A percentile compares a stretch with the other conserved stretches of the same genome.
These are phyloP conservation scores for Ophiostoma sp. DNA, from an alignment of 2,329 filamentous ascomycete genomes.

Conservation along the genomic window DNA sequence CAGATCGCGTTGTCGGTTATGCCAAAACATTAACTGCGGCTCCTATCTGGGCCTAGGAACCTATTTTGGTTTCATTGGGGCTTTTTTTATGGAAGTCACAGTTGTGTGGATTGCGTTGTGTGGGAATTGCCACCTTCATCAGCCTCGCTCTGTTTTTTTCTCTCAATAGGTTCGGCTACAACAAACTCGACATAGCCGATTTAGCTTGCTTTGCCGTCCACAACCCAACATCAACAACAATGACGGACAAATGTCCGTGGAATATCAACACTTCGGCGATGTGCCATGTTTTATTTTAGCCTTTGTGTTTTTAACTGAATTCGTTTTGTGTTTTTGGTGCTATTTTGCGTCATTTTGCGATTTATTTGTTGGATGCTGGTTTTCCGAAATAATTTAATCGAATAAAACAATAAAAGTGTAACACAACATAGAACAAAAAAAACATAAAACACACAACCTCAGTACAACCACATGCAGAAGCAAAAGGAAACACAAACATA, in stretches of 20 bases:
- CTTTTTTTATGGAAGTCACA: background rate
- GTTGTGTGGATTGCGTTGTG: background rate
- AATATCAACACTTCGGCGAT: background rate
- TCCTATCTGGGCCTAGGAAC: background rate
- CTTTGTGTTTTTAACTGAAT: background rate
- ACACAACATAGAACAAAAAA: background rate
- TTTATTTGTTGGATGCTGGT: background rate
- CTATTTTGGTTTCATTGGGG: background rate
- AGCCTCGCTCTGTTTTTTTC: background rate
- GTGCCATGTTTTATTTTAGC: background rate
- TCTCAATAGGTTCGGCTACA: background rate
- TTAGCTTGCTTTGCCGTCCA: background rate
- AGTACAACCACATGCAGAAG: background rate
- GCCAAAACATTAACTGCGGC: background rate
- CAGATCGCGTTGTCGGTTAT: conserved; percentile 1
- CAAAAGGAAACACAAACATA: background rate
- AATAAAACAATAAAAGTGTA: background rate
- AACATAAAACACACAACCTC: background rate
- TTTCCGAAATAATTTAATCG: background rate
- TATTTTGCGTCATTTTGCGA: background rate
- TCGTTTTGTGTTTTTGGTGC: background rate
- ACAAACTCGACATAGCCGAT: background rate
- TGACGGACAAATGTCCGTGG: background rate
- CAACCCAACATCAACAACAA: background rate
- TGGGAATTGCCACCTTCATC: background rate